phyloP scores from a whole-genome alignment of 331 rosid species.

The Saraca asoca region DNA sequence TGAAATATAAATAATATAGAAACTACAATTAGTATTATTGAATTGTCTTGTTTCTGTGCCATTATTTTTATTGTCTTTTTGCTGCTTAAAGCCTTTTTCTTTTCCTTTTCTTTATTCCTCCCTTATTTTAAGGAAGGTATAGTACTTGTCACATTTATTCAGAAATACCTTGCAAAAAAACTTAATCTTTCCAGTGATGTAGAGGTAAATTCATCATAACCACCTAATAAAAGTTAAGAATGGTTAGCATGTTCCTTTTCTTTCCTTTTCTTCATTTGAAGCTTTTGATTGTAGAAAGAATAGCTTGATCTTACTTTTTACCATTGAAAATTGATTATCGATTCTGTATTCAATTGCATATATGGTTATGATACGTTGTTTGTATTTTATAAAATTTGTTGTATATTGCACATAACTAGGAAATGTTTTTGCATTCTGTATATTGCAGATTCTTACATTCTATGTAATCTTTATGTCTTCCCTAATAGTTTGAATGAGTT shows the following conservation, averaged over 20 bases:
- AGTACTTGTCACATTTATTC: constrained; percentile 79
- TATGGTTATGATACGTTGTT: constrained; percentile 8
- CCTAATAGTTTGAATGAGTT: too few relatives aligned
- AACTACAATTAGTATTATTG: too few relatives aligned
- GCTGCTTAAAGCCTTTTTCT: too few relatives aligned
- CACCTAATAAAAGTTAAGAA: constrained; percentile 11
- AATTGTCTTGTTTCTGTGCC: too few relatives aligned
- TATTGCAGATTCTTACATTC: too few relatives aligned
- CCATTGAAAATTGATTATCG: background rate
- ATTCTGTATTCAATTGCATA: background rate
- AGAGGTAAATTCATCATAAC: constrained; percentile 61
- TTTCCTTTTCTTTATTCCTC: constrained; percentile 18
- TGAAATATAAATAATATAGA: too few relatives aligned
- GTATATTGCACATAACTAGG: too few relatives aligned
- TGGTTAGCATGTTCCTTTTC: background rate
- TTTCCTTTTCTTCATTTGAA: constrained; percentile 18
- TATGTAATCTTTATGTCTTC: too few relatives aligned
- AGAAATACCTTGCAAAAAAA: constrained; percentile 83
- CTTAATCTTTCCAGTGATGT: constrained; percentile 79
- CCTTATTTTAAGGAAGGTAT: constrained; percentile 69
- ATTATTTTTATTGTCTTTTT: too few relatives aligned
- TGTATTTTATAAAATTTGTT: background rate
- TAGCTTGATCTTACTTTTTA: constrained; percentile 12
- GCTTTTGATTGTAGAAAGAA: constrained; percentile 3
- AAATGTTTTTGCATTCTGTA: too few relatives aligned